These are phyloP conservation scores for Abortiporus biennis DNA, from an alignment of 1,284 basidiomycete genomes.

Conservation along the genomic window DNA sequence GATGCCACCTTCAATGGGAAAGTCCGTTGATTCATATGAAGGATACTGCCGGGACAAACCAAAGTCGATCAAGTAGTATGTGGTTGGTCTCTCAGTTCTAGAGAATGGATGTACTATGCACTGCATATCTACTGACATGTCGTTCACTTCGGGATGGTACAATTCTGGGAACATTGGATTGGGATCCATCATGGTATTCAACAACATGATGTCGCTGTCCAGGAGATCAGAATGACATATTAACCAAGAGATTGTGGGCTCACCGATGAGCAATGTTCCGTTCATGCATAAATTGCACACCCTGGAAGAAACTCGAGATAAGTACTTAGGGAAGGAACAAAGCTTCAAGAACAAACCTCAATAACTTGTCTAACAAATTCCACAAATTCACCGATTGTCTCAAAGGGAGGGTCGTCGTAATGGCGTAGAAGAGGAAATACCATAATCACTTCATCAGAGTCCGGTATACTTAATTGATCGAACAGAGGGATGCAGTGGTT, in stretches of 20 bases:
- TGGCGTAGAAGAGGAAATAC: constrained; percentile 22
- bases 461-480: constrained; percentile 15
- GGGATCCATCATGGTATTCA: constrained; percentile 3
- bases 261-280: constrained; percentile 2
- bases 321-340: not conserved
- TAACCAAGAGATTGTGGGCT: not conserved
- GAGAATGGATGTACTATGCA: not conserved
- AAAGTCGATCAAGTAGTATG: constrained; percentile 5
- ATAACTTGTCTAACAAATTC: constrained; percentile 23
- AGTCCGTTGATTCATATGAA: constrained; percentile 5
- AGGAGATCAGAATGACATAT: not conserved
- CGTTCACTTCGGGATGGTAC: not conserved
- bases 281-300: constrained; percentile 2
- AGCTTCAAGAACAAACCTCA: constrained; percentile 16
- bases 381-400: constrained; percentile 23
- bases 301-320: not conserved
- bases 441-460: constrained; percentile 14
- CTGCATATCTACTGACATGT: not conserved
- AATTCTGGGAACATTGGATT: not conserved
- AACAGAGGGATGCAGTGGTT: constrained; percentile 24
- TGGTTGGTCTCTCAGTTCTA: not conserved
- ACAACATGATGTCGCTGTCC: not conserved
- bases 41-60: too few species aligned
- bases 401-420: constrained; percentile 17
- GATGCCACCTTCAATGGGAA: constrained; percentile 16